These are phyloP conservation scores for Chlamydomonas eustigma DNA, from an alignment of 139 green algal genomes.

Conservation along the genomic window DNA sequence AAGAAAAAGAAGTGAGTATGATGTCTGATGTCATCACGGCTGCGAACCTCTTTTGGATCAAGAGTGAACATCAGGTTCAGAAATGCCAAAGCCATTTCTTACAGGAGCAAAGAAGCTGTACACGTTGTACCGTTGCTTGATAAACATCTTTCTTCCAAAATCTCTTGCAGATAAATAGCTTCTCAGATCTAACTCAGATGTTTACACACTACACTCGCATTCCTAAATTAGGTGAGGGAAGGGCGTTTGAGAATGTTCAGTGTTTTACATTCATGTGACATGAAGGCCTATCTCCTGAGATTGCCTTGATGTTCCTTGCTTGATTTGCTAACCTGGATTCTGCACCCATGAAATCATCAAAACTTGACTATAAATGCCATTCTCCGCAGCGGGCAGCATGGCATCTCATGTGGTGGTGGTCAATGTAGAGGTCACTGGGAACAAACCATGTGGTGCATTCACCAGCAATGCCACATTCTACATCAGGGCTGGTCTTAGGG, in stretches of 20 bases:
- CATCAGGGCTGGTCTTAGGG: neutral
- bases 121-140: too few species aligned
- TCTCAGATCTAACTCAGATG: neutral
- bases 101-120: too few species aligned
- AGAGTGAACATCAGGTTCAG: too few species aligned
- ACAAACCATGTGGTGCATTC: neutral
- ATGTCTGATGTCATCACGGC: too few species aligned
- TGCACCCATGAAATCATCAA: too few species aligned
- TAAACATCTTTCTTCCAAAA: too few species aligned
- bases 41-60: too few species aligned
- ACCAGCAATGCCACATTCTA: conserved; percentile 1
- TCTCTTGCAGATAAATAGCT: neutral
- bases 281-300: neutral
- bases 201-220: conserved; percentile 8
- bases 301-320: neutral
- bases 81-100: too few species aligned
- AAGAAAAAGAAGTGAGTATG: neutral
- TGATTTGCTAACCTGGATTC: too few species aligned
- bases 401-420: neutral
- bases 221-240: neutral
- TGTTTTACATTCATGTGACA: neutral
- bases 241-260: neutral
- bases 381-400: neutral
- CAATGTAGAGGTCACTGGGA: neutral
- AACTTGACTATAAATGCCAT: neutral